These are phyloP conservation scores for Thraustochytrium striatum DNA, from an alignment of 352 stramenopile species.

Conservation along the genomic window DNA sequence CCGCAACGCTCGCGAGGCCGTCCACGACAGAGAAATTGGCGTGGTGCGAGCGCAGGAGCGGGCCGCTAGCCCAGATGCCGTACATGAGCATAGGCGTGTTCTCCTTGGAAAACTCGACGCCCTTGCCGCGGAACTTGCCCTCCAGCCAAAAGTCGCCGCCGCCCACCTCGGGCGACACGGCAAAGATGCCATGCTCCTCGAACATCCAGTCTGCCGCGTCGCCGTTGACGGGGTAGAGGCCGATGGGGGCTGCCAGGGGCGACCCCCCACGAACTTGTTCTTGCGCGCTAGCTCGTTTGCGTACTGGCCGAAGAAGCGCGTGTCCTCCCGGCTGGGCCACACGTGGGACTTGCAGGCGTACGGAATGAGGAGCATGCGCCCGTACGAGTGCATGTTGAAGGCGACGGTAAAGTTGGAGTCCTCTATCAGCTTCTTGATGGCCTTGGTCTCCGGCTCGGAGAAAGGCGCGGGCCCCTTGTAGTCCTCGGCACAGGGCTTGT, in stretches of 20 bases:
- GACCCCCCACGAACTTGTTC: slow-evolving; percentile 28
- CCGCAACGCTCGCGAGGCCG: not conserved
- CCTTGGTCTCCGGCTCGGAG: slow-evolving; percentile 47
- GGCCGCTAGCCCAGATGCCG: not conserved
- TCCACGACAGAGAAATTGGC: not conserved
- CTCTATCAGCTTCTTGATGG: slow-evolving; percentile 37
- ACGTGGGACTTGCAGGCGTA: slow-evolving; percentile 46
- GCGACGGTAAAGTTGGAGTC: slow-evolving; percentile 47
- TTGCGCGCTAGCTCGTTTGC: slow-evolving; percentile 15
- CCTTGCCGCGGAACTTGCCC: not conserved
- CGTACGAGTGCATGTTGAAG: slow-evolving; percentile 50
- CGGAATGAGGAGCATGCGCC: slow-evolving; percentile 43
- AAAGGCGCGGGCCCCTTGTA: slow-evolving; percentile 48
- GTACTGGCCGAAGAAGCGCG: not conserved
- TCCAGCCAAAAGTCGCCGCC: slow-evolving; percentile 8
- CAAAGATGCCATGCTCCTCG: slow-evolving; percentile 45
- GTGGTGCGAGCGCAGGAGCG: not conserved
- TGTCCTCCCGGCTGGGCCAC: slow-evolving; percentile 14
- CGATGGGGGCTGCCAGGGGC: slow-evolving; percentile 12
- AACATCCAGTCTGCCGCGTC: slow-evolving; percentile 53
- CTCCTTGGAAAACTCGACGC: not conserved
- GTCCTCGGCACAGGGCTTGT: slow-evolving; percentile 48
- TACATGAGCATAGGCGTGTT: not conserved
- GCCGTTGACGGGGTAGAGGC: slow-evolving; percentile 50
- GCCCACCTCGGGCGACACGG: slow-evolving; percentile 49